Percentiles rank a stretch among this genome's conserved stretches.
Evolutionary conservation across 768 basidiomycete genomes (phyloP).

Genomic region (Suillus spraguei): DNA sequence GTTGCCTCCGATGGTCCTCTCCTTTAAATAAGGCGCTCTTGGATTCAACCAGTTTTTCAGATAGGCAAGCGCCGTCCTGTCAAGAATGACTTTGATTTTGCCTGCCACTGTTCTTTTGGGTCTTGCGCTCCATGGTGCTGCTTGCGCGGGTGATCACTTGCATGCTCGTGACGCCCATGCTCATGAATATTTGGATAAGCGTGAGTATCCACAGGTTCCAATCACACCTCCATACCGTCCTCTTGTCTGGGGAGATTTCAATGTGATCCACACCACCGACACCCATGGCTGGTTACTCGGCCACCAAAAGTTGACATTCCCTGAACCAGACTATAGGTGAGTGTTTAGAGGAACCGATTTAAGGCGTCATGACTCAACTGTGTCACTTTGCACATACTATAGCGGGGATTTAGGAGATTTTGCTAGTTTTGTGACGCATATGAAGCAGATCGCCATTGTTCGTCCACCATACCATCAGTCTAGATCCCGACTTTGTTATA

Average conservation of each 20-base stretch:
- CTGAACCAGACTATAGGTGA: conserved; percentile 76
- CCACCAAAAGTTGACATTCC: conserved; percentile 72
- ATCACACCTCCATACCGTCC: conserved; percentile 62
- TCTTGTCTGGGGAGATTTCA: conserved; percentile 88
- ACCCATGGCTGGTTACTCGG: conserved; percentile 83
- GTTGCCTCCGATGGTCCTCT: background rate
- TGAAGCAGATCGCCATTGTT: conserved; percentile 74
- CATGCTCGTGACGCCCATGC: conserved; percentile 29
- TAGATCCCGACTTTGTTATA: background rate
- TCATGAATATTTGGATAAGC: conserved; percentile 36
- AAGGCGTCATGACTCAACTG: background rate
- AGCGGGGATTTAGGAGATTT: conserved; percentile 80
- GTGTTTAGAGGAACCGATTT: conserved; percentile 15
- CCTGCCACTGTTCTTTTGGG: conserved; percentile 19
- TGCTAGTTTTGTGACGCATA: conserved; percentile 80
- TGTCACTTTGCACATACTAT: background rate
- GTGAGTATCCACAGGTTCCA: conserved; percentile 42
- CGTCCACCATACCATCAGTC: conserved; percentile 16
- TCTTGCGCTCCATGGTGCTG: conserved; percentile 17
- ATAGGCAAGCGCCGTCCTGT: background rate
- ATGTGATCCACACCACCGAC: conserved; percentile 86
- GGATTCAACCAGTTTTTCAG: background rate
- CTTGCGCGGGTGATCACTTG: conserved; percentile 23
- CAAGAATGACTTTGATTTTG: conserved; percentile 19
- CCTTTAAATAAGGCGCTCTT: background rate